These are phyloP conservation scores for Nepenthes mirabilis DNA, from an alignment of 148 eudicot genomes.

Conservation along the genomic window DNA sequence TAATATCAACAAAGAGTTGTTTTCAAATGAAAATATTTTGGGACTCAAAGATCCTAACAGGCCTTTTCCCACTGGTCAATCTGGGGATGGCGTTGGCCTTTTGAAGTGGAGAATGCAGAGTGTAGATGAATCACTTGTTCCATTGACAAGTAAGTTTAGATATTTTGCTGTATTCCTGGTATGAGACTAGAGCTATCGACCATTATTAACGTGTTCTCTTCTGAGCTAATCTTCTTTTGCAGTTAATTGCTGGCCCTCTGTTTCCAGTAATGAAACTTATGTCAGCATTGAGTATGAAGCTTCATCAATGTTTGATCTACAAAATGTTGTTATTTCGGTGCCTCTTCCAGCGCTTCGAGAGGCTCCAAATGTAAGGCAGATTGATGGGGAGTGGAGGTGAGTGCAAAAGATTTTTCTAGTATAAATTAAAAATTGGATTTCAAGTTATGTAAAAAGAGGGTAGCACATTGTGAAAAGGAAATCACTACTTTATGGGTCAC, in stretches of 20 bases:
- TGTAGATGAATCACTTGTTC: constrained; percentile 75
- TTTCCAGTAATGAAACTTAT: constrained; percentile 87
- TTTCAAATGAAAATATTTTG: constrained; percentile 62
- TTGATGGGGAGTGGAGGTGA: constrained; percentile 98
- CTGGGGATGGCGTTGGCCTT: constrained; percentile 85
- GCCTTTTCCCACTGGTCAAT: constrained; percentile 74
- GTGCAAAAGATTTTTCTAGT: background rate
- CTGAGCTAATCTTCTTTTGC: constrained; percentile 8
- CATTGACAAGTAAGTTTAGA: constrained; percentile 65
- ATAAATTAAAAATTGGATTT: background rate
- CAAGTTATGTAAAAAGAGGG: background rate
- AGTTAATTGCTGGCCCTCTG: constrained; percentile 99
- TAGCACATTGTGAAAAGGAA: background rate
- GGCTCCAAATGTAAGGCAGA: constrained; percentile 73
- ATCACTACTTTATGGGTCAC: background rate
- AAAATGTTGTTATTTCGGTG: constrained; percentile 88
- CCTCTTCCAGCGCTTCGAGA: constrained; percentile 98
- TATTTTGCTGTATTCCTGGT: background rate
- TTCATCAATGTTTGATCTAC: constrained; percentile 70
- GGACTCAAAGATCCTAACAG: constrained; percentile 94
- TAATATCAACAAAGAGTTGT: constrained; percentile 82
- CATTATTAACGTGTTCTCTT: background rate
- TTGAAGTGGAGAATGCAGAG: constrained; percentile 97
- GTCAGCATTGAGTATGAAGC: constrained; percentile 96
- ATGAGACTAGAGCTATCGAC: background rate